Evolutionary conservation across 139 green algal genomes (phyloP), one percentile per base, ranked within the genome.

Genomic region (Eudorina sp.): DNA sequence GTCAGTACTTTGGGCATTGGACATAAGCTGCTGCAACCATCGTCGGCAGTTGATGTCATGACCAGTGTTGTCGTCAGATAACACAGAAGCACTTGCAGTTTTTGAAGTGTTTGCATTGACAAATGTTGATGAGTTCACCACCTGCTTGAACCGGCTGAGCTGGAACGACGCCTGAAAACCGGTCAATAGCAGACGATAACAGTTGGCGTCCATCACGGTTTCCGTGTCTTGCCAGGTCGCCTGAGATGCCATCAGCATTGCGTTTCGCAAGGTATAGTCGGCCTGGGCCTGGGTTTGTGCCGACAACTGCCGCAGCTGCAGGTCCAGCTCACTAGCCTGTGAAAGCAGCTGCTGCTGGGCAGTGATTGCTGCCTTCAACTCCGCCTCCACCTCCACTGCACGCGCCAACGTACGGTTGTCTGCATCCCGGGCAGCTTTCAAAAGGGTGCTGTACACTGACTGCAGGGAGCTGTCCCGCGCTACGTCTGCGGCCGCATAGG

Each of bases 151-250:
- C 40, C 51, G 27, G 19, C 36, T 46, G 7, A 86, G 1, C 7
- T 27, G 62, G 60, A 86, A 86, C 29, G 41, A 0, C 18, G n/a
- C 41, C 1, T 18, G 29, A 43, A 86, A 86, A 29, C 80, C 80
- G 18, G 27, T 60, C 60, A 74, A 45, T 4, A 55, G 7, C 29
- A 86, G 60, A 1, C 80, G 80, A 43, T 86, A 86, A 45, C 80
- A 86, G 29, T 68, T 60, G 13, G 80, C 4, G 31, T 68, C 60
- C 29, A 46, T 66, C 23, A 48, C 27, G 40, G 45, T 18, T 23
- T 86, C 80, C 29, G 60, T 0, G 27, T 36, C 62, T 0, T 77
- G 29, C 13, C 40, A 45, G 11, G 41, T 14, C n/a, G 58, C 80
- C 40, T 31, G 27, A n/a, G 41, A 29, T 19, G n/a, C n/a, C 13